phyloP scores from a whole-genome alignment of 2,329 filamentous ascomycete species.

The Metarhizium sp. region DNA sequence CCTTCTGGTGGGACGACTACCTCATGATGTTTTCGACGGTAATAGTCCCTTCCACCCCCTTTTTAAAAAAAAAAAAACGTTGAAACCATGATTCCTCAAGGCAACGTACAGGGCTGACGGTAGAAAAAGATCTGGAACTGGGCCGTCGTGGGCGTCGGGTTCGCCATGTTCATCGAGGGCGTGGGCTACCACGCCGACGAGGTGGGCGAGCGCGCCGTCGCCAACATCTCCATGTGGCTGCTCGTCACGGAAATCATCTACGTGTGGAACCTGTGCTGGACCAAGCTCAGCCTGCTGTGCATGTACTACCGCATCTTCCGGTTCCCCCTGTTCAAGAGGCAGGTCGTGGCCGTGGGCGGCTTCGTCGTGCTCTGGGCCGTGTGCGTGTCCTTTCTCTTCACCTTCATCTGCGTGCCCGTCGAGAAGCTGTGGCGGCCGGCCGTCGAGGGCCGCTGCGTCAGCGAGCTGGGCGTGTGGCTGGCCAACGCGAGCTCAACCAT shows the following conservation, averaged over 20 bases:
- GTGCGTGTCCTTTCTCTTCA: slow-evolving; percentile 34
- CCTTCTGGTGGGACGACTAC: slow-evolving; percentile 39
- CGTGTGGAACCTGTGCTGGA: slow-evolving; percentile 34
- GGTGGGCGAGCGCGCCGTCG: slow-evolving; percentile 22
- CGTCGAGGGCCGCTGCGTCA: slow-evolving; percentile 34
- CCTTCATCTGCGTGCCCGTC: slow-evolving; percentile 41
- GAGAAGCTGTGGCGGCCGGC: slow-evolving; percentile 35
- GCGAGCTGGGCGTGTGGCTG: slow-evolving; percentile 38
- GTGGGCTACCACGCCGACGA: slow-evolving; percentile 35
- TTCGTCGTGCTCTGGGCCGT: slow-evolving; percentile 36
- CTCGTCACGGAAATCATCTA: slow-evolving; percentile 36
- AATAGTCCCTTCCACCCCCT: neutral
- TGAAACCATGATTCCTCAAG: no score
- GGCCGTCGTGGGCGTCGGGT: slow-evolving; percentile 34
- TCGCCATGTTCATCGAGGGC: slow-evolving; percentile 33
- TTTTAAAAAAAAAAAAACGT: no score
- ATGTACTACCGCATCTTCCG: slow-evolving; percentile 44
- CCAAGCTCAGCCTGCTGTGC: slow-evolving; percentile 36
- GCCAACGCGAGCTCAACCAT: slow-evolving; percentile 36
- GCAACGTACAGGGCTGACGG: neutral
- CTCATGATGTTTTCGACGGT: slow-evolving; percentile 38
- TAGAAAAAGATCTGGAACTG: slow-evolving; percentile 28
- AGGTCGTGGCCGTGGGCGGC: slow-evolving; percentile 26
- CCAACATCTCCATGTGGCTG: slow-evolving; percentile 33
- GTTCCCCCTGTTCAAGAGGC: slow-evolving; percentile 28